Base-by-base conservation (phyloP, 2,329 filamentous ascomycete genomes). In the Incumbomyces lentus region DNA sequence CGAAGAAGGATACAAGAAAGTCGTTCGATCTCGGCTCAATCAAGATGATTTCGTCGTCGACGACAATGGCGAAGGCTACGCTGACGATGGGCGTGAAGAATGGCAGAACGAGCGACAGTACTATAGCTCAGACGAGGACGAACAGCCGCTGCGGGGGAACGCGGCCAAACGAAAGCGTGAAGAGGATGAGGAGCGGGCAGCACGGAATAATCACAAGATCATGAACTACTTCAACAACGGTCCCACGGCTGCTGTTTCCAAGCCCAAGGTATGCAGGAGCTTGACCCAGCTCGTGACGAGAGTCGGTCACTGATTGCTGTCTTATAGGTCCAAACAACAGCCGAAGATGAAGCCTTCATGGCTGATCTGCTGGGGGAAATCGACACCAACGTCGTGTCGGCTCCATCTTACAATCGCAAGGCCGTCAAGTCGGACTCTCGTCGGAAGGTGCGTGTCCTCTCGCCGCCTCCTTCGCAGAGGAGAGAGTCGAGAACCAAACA, bases 11-110 rank as follows among this genome's bases (percentile, higher is more conserved):
- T 98, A 98, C 73, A 95, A 95, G 71, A 93, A 93, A 64, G 83
- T 96, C 55, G 88, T 98, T 12, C 79, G 92, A 35, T 80, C 83
- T 47, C 82, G 92, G 39, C 73, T 98, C 43, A 86, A 96, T 61
- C 76, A 94, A 59, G 92, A 98, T 59, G 92, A 98, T 68, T 98
- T 98, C 60, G 90, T 98, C 44, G 89, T 98, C 50, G 92, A 96
- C 70, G 92, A 98, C 69, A 94, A 95, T 69, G 90, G 90, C 60
- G 87, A 90, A 62, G 90, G 92, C 32, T 98, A 98, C 60, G 90
- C 87, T 55, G 90, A 96, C 63, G 92, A 96, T 61, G 92, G 92
- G 50, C 82, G 92, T 46, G 89, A 95, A 67, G 92, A 96, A 58
- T 90, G 90, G 89, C 81, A 90, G 65, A 78, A 84, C 57, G 75